phyloP scores from a whole-genome alignment of 768 basidiomycete species.

The Russula ochroleuca region DNA sequence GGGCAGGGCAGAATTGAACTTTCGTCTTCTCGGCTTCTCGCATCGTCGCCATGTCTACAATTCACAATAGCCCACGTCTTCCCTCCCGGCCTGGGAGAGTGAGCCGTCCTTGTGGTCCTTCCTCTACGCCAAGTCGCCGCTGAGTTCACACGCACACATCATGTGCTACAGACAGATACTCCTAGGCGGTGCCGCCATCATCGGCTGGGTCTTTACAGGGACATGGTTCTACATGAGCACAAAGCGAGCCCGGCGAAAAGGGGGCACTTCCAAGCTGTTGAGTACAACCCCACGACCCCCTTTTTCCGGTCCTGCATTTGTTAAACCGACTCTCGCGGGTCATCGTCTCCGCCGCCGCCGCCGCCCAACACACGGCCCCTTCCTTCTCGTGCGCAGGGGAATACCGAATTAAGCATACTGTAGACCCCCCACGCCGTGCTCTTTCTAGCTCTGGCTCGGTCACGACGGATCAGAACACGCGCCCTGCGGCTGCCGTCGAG shows the following conservation, averaged over 20 bases:
- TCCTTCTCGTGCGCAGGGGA: slow-evolving; percentile 3
- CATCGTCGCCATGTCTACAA: slow-evolving; percentile 1
- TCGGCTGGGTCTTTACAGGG: slow-evolving; percentile 13
- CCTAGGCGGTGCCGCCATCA: slow-evolving; percentile 16
- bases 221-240: slow-evolving; percentile 19
- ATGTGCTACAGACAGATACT: slow-evolving; percentile 11
- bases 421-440: neutral
- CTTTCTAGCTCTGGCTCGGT: neutral
- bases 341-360: too few relatives aligned
- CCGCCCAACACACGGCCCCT: neutral
- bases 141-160: neutral
- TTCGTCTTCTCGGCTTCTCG: too few relatives aligned
- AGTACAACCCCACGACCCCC: neutral
- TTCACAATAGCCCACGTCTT: neutral
- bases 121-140: neutral
- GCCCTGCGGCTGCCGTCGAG: neutral
- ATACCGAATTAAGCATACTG: slow-evolving; percentile 16
- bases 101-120: neutral
- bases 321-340: neutral
- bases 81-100: slow-evolving; percentile 12
- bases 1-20: too few relatives aligned
- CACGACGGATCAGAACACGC: neutral
- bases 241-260: slow-evolving; percentile 16
- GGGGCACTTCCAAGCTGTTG: slow-evolving; percentile 22
- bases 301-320: neutral